Conservation (phyloP, 192 early-diverging fungal species). For the Mortierella hygrophila region DNA sequence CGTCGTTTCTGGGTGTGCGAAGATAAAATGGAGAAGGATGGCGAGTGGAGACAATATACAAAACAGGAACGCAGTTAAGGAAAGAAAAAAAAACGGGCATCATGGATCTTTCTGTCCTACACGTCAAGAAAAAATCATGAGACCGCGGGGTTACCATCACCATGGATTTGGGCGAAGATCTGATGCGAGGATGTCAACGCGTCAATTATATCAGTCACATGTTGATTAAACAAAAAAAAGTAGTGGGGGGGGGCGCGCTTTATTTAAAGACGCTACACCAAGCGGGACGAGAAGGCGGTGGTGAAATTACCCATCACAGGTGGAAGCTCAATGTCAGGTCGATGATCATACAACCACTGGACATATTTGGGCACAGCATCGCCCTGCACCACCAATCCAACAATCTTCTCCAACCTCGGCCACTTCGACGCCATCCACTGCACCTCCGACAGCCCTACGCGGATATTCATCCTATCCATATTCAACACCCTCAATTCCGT, state of each 20-base stretch:
- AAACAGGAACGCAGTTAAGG: no score
- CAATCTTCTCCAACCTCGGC: constrained; percentile 36
- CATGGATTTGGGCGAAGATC: no score
- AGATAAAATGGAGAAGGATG: no score
- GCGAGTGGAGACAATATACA: no score
- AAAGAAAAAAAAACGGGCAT: no score
- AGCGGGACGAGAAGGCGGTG: background rate
- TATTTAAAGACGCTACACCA: background rate
- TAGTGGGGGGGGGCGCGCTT: background rate
- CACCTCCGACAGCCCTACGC: constrained; percentile 34
- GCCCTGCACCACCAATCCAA: constrained; percentile 36
- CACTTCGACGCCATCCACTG: constrained; percentile 47
- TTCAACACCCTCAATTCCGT: constrained; percentile 30
- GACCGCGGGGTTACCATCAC: no score
- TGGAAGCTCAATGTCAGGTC: constrained; percentile 39
- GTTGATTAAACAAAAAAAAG: background rate
- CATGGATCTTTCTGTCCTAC: no score
- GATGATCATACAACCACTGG: constrained; percentile 47
- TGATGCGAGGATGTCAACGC: no score
- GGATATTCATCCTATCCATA: constrained; percentile 36
- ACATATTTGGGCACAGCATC: constrained; percentile 31
- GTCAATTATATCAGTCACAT: no score
- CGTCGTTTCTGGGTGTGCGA: no score
- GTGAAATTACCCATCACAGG: constrained; percentile 36
- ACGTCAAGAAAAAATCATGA: no score